phyloP scores from a whole-genome alignment of 2,329 filamentous ascomycete species.

The Raffaelea arxii region DNA sequence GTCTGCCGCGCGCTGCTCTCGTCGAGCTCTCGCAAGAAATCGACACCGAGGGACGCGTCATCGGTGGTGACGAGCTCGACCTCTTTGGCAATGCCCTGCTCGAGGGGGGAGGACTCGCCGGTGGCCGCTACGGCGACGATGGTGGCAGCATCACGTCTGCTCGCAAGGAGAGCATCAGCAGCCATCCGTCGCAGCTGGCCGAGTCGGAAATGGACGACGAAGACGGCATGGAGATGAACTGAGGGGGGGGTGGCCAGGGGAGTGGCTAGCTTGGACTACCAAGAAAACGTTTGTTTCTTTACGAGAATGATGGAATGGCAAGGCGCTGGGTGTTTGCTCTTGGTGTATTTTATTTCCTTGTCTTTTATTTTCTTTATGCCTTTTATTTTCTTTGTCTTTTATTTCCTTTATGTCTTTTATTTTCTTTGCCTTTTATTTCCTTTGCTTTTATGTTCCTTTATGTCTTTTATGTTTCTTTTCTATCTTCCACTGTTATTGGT shows the following conservation, averaged over 20 bases:
- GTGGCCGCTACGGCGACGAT: constrained; percentile 34
- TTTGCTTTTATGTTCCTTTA: too few relatives aligned
- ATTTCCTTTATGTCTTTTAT: not conserved
- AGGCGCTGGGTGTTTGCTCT: too few relatives aligned
- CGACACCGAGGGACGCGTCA: constrained; percentile 82
- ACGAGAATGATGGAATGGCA: too few relatives aligned
- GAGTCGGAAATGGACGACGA: constrained; percentile 39
- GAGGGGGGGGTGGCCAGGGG: not conserved
- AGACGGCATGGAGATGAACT: constrained; percentile 15
- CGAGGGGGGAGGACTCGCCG: too few relatives aligned
- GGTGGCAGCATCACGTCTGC: constrained; percentile 23
- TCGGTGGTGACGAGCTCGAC: constrained; percentile 75
- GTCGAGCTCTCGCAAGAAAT: constrained; percentile 91
- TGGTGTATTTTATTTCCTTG: too few relatives aligned
- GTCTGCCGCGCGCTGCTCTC: constrained; percentile 66
- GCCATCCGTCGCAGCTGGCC: constrained; percentile 45
- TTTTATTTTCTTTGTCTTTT: not conserved
- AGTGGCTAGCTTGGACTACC: not conserved
- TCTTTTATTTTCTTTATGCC: too few relatives aligned
- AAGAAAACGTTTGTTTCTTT: too few relatives aligned
- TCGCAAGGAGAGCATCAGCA: constrained; percentile 51
- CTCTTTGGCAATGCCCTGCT: constrained; percentile 37
- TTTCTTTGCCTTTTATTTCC: not conserved
- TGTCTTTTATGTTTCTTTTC: too few relatives aligned
- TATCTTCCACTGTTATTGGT: too few relatives aligned